These are phyloP conservation scores for Bipolaris oryzae DNA, from an alignment of 2,329 filamentous ascomycete species.

Conservation along the genomic window DNA sequence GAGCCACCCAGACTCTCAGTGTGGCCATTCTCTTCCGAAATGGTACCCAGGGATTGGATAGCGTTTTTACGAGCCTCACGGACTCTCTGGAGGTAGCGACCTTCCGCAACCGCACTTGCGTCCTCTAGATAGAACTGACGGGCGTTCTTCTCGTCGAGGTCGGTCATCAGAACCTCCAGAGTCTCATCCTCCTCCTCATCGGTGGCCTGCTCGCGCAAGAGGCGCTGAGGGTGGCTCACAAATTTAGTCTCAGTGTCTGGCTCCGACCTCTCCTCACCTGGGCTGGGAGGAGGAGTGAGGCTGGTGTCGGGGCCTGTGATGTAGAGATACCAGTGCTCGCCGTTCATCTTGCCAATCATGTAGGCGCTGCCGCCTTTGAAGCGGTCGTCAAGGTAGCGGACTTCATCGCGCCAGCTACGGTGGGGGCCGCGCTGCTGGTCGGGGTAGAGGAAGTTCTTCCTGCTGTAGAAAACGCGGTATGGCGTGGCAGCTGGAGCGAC, in stretches of 20 bases:
- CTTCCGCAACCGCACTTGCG: slow-evolving; percentile 89
- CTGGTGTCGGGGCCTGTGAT: slow-evolving; percentile 83
- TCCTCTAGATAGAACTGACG: slow-evolving; percentile 74
- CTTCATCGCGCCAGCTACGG: slow-evolving; percentile 96
- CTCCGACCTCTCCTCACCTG: slow-evolving; percentile 55
- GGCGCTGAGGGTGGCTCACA: slow-evolving; percentile 63
- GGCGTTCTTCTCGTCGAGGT: slow-evolving; percentile 69
- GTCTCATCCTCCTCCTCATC: slow-evolving; percentile 73
- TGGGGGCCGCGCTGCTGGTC: slow-evolving; percentile 93
- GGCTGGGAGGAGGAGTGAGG: slow-evolving; percentile 82
- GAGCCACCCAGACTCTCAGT: slow-evolving; percentile 45
- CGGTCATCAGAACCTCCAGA: slow-evolving; percentile 71
- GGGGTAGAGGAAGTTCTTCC: slow-evolving; percentile 97
- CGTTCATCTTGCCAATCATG: slow-evolving; percentile 99
- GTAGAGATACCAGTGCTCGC: slow-evolving; percentile 99
- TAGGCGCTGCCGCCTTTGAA: slow-evolving; percentile 94
- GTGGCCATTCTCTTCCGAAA: slow-evolving; percentile 58
- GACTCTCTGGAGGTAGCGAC: slow-evolving; percentile 73
- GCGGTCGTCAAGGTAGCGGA: slow-evolving; percentile 87
- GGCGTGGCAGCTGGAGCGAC: slow-evolving; percentile 80
- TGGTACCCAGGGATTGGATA: slow-evolving; percentile 63
- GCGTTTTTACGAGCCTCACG: slow-evolving; percentile 67
- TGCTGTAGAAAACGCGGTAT: slow-evolving; percentile 96
- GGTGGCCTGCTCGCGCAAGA: slow-evolving; percentile 51
- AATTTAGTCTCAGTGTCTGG: slow-evolving; percentile 64